Percentiles rank a stretch among this genome's conserved stretches.
phyloP scores from a whole-genome alignment of 2,329 filamentous ascomycete species.

The Pseudogymnoascus sp. region DNA sequence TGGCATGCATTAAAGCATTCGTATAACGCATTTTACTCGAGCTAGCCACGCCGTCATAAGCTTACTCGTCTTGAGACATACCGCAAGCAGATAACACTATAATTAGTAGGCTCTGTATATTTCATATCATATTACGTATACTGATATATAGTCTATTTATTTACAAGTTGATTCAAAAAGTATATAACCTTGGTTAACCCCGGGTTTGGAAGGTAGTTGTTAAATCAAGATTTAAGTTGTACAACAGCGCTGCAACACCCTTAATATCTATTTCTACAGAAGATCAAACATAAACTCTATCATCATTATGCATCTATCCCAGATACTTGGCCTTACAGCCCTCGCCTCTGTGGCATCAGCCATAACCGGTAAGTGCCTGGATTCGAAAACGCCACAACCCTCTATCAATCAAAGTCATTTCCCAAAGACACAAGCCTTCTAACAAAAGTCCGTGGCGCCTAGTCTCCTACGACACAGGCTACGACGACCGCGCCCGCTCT shows the following conservation, averaged over 20 bases:
- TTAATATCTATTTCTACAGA: not conserved
- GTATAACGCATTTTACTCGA: not conserved
- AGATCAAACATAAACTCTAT: not conserved
- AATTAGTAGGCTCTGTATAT: not conserved
- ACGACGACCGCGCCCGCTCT: conserved; percentile 51
- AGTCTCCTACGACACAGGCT: conserved; percentile 65
- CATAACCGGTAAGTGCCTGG: not conserved
- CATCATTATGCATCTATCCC: not conserved
- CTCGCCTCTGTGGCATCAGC: not conserved
- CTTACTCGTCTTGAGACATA: not conserved
- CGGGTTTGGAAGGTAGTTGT: not conserved
- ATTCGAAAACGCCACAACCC: not conserved
- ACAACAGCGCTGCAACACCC: not conserved
- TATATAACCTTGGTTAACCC: not conserved
- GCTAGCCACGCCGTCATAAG: not conserved
- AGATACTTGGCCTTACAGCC: not conserved
- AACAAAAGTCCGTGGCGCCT: not conserved
- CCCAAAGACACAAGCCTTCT: not conserved
- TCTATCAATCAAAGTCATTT: not conserved
- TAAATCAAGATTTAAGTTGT: not conserved
- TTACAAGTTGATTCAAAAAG: not conserved
- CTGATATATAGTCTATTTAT: not conserved
- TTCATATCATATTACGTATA: not conserved
- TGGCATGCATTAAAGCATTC: not conserved
- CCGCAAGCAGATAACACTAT: not conserved